phyloP scores from a whole-genome alignment of 2,329 filamentous ascomycete genomes.

The Stemphylium beticola region DNA sequence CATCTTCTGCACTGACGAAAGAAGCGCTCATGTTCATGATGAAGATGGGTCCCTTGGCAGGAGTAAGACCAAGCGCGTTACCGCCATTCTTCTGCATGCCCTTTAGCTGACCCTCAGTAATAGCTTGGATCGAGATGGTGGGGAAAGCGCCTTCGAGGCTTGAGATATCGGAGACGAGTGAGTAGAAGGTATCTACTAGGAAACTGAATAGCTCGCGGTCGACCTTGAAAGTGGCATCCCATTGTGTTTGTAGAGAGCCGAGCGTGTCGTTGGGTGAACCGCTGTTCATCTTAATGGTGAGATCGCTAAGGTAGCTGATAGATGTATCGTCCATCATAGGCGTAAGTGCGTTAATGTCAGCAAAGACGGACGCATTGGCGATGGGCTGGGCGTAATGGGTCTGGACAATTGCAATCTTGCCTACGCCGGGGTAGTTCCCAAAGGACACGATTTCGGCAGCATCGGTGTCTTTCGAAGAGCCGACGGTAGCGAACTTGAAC shows the following conservation, averaged over 20 bases:
- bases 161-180: constrained; percentile 12
- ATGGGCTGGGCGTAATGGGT: constrained; percentile 31
- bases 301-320: constrained; percentile 27
- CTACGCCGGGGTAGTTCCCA: constrained; percentile 12
- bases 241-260: constrained; percentile 33
- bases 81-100: constrained; percentile 37
- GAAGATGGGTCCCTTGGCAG: constrained; percentile 24
- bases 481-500: constrained; percentile 15
- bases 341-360: constrained; percentile 31
- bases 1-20: constrained; percentile 25
- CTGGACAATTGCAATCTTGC: constrained; percentile 31
- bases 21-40: constrained; percentile 28
- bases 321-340: constrained; percentile 28
- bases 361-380: constrained; percentile 32
- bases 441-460: constrained; percentile 33
- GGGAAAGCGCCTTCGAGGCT: constrained; percentile 24
- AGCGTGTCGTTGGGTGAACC: constrained; percentile 20
- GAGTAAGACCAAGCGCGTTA: constrained; percentile 37
- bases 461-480: constrained; percentile 27
- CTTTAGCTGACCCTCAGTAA: constrained; percentile 28
- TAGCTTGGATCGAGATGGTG: constrained; percentile 29
- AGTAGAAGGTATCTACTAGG: constrained; percentile 29
- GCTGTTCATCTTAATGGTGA: constrained; percentile 29
- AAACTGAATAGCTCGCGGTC: constrained; percentile 29
- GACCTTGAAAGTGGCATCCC: constrained; percentile 36